Conservation (phyloP, 805 yeast species). For the Yamadazyma scolyti region DNA sequence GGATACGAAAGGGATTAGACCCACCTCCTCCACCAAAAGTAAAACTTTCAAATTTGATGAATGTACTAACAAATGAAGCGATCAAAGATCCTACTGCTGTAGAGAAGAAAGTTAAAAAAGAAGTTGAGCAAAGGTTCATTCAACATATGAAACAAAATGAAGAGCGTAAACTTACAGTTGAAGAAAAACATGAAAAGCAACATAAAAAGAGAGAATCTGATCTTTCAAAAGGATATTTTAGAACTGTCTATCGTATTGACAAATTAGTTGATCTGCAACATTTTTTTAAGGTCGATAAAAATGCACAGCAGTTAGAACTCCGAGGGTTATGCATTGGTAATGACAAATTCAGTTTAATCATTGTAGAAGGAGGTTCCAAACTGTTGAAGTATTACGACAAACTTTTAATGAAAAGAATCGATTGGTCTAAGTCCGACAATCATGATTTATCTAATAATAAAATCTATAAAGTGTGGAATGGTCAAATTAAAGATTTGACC, state of each 20-base stretch:
- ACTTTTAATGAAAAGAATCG: constrained; percentile 56
- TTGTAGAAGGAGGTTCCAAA: constrained; percentile 73
- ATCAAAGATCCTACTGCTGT: constrained; percentile 85
- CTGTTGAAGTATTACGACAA: constrained; percentile 60
- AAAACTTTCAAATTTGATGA: constrained; percentile 79
- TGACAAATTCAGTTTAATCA: constrained; percentile 49
- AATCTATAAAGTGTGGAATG: constrained; percentile 66
- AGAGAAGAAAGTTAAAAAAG: constrained; percentile 66
- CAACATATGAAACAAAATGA: constrained; percentile 61
- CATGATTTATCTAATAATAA: constrained; percentile 40
- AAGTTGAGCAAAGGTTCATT: constrained; percentile 58
- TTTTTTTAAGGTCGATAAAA: constrained; percentile 69
- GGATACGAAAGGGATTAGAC: constrained; percentile 74
- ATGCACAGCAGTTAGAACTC: constrained; percentile 69
- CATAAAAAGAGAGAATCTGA: constrained; percentile 44
- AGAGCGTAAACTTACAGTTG: constrained; percentile 57
- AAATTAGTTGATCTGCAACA: constrained; percentile 62
- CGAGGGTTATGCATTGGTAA: constrained; percentile 58
- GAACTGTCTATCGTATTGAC: constrained; percentile 58
- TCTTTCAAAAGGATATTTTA: constrained; percentile 46
- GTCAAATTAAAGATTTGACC: constrained; percentile 48
- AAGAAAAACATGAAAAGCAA: constrained; percentile 51
- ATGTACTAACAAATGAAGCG: constrained; percentile 79
- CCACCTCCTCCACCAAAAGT: constrained; percentile 91
- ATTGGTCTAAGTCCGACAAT: constrained; percentile 53